phyloP scores from a whole-genome alignment of 257 asterid species.

The Nicotiana tabacum region DNA sequence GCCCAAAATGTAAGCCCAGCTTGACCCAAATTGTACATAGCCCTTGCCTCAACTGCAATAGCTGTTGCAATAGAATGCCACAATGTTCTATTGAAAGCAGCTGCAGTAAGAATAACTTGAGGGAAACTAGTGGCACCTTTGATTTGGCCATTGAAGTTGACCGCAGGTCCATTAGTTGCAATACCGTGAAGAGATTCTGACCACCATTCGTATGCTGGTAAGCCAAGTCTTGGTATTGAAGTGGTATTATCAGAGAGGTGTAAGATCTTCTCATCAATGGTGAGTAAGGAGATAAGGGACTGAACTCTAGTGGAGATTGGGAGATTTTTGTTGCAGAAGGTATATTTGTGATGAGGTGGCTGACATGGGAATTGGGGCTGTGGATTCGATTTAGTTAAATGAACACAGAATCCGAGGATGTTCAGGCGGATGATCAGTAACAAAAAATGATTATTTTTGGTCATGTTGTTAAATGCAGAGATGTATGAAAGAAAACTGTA shows the following conservation, averaged over 20 bases:
- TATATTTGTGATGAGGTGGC: constrained; percentile 44
- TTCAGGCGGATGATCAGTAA: not conserved
- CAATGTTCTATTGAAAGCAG: constrained; percentile 64
- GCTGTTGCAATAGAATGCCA: constrained; percentile 64
- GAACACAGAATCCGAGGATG: not conserved
- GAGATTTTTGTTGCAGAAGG: constrained; percentile 62
- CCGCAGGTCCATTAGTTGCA: constrained; percentile 76
- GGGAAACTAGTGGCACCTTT: constrained; percentile 72
- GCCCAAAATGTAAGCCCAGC: constrained; percentile 95
- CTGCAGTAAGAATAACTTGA: constrained; percentile 71
- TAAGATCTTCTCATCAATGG: constrained; percentile 63
- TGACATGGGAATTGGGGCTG: constrained; percentile 40
- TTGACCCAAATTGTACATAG: constrained; percentile 72
- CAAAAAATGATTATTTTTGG: not conserved
- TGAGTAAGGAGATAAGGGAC: constrained; percentile 59
- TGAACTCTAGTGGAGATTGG: constrained; percentile 47
- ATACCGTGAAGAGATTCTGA: constrained; percentile 93
- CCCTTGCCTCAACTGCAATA: constrained; percentile 69
- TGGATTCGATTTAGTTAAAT: constrained; percentile 3
- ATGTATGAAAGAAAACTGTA: not conserved
- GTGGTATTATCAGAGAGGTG: constrained; percentile 64
- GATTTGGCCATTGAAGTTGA: constrained; percentile 58
- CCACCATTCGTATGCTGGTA: constrained; percentile 90
- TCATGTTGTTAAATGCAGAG: not conserved
- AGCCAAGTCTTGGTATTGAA: constrained; percentile 57